phyloP scores from a whole-genome alignment of 2,329 filamentous ascomycete genomes.

The Coniochaeta sp. region DNA sequence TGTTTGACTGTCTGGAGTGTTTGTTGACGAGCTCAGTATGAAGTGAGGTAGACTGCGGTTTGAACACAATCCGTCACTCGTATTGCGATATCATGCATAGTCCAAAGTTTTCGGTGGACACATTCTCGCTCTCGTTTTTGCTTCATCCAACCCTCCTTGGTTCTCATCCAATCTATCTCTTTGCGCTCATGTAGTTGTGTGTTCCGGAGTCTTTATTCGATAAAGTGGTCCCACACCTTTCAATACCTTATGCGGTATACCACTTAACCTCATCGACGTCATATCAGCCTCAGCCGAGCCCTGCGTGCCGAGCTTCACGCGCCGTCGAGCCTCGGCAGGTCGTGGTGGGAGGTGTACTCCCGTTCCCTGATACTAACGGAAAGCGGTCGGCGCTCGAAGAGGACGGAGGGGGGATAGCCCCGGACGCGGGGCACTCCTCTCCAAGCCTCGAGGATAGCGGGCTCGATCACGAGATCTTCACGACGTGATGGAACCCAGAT shows the following conservation, averaged over 20 bases:
- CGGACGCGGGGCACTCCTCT: neutral
- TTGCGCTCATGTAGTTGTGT: neutral
- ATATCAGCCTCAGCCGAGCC: neutral
- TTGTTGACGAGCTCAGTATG: no score
- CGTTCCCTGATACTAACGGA: neutral
- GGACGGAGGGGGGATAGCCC: neutral
- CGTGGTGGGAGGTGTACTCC: constrained; percentile 1
- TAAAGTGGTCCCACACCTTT: neutral
- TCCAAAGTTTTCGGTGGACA: no score
- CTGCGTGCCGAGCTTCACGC: constrained; percentile 2
- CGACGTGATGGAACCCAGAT: neutral
- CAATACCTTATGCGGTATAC: neutral
- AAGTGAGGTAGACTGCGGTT: no score
- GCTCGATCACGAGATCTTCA: neutral
- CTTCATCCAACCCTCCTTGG: no score
- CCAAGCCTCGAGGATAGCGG: constrained; percentile 1
- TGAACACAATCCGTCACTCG: no score
- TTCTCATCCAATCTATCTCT: no score
- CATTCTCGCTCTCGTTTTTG: no score
- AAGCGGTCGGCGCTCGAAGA: constrained; percentile 1
- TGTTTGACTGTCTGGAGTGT: no score
- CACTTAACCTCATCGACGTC: neutral
- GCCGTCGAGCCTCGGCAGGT: constrained; percentile 1
- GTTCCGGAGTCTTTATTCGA: neutral
- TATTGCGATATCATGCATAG: no score